A percentile compares a stretch with the other conserved stretches of the same genome.
Evolutionary conservation across 2,329 filamentous ascomycete species (phyloP).

Genomic region (Colletotrichum shisoi): DNA sequence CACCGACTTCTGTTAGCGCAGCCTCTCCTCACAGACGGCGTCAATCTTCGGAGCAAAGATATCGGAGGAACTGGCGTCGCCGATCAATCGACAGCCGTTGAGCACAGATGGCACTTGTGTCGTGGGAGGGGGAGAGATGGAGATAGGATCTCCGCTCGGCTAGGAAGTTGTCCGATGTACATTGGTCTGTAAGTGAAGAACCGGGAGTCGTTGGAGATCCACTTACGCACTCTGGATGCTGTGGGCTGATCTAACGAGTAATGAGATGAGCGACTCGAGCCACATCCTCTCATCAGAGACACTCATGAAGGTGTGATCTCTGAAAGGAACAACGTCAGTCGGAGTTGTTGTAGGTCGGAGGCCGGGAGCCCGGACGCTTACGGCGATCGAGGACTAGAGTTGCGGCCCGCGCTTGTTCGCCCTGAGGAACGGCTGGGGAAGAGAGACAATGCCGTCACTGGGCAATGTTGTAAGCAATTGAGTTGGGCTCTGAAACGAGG

Average conservation of each 20-base stretch:
- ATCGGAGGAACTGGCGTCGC: background rate
- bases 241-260: background rate
- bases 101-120: background rate
- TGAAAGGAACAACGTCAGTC: background rate
- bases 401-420: conserved; percentile 5
- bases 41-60: background rate
- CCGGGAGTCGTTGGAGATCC: background rate
- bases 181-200: background rate
- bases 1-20: background rate
- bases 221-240: background rate
- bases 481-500: conserved; percentile 20
- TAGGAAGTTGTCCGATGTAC: background rate
- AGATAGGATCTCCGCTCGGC: background rate
- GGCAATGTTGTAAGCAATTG: conserved; percentile 8
- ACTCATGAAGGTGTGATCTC: too few relatives aligned
- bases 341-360: background rate
- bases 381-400: background rate
- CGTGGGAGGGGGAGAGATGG: background rate
- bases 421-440: background rate
- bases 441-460: conserved; percentile 3
- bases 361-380: background rate
- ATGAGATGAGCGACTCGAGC: background rate
- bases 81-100: background rate
- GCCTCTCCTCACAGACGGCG: background rate
- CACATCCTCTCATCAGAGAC: background rate